These are phyloP conservation scores for Fusarium coffeatum DNA, from an alignment of 2,329 filamentous ascomycete species.

Conservation along the genomic window DNA sequence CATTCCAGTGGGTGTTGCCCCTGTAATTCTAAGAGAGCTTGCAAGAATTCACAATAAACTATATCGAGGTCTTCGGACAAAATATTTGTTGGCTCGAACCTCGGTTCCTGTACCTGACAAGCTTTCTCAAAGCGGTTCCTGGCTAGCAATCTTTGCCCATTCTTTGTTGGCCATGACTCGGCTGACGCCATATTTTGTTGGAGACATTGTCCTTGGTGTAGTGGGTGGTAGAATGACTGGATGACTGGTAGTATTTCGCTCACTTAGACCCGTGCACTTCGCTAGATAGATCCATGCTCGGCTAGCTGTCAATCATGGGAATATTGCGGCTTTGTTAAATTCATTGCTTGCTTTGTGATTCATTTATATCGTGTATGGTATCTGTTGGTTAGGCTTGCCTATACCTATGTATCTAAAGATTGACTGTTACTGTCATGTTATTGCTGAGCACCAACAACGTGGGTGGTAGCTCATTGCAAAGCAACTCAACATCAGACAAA, in stretches of 20 bases:
- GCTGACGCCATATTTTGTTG: constrained; percentile 18
- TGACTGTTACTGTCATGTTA: constrained; percentile 88
- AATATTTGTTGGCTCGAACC: neutral
- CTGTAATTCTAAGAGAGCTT: constrained; percentile 30
- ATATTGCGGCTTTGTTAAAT: constrained; percentile 32
- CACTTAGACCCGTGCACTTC: constrained; percentile 5
- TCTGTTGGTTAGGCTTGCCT: no score
- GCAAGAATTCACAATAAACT: constrained; percentile 34
- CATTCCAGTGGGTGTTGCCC: constrained; percentile 33
- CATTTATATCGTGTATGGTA: neutral
- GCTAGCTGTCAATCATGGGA: constrained; percentile 33
- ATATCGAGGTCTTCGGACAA: constrained; percentile 21
- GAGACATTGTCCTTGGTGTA: constrained; percentile 15
- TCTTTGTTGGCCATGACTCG: constrained; percentile 38
- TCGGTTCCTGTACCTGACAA: constrained; percentile 30
- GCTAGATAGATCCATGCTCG: constrained; percentile 12
- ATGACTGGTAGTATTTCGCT: neutral
- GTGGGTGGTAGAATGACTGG: neutral
- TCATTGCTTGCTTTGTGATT: constrained; percentile 9
- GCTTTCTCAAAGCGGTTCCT: constrained; percentile 30
- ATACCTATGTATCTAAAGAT: no score
- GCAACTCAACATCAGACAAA: constrained; percentile 79
- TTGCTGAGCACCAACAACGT: constrained; percentile 85
- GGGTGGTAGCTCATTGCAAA: constrained; percentile 81
- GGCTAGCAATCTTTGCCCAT: constrained; percentile 33